Conservation (phyloP, 73 alveolate species). For the Tetrahymena elliotti region DNA sequence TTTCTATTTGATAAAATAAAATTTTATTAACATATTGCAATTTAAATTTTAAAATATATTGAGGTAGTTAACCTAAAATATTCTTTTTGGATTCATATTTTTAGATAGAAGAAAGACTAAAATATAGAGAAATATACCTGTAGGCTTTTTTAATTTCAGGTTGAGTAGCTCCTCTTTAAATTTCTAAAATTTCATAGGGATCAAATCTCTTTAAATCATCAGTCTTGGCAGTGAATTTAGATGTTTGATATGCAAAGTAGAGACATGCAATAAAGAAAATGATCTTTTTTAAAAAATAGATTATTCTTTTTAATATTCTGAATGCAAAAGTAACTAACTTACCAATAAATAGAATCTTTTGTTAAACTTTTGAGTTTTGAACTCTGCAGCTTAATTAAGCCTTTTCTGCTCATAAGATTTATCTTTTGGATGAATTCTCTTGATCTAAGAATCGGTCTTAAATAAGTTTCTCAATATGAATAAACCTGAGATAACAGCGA, state of each 20-base stretch:
- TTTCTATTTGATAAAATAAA: constrained; percentile 38
- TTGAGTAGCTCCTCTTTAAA: constrained; percentile 41
- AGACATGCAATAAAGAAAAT: background rate
- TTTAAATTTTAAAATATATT: background rate
- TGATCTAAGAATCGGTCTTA: background rate
- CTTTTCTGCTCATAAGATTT: background rate
- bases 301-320: background rate
- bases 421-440: background rate
- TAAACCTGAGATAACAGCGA: constrained; percentile 1
- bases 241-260: constrained; percentile 2
- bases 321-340: background rate
- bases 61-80: background rate
- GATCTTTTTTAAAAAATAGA: background rate
- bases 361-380: constrained; percentile 1
- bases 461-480: constrained; percentile 5
- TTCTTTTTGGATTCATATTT: background rate
- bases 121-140: background rate
- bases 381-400: constrained; percentile 6
- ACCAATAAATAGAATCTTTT: background rate
- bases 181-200: constrained; percentile 74
- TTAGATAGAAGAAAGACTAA: background rate
- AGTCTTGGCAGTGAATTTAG: constrained; percentile 24
- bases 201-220: constrained; percentile 57
- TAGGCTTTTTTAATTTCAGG: constrained; percentile 55
- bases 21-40: too few species aligned